These are phyloP conservation scores for Chaetothyriales sp. DNA, from an alignment of 2,329 filamentous ascomycete species.

Conservation along the genomic window DNA sequence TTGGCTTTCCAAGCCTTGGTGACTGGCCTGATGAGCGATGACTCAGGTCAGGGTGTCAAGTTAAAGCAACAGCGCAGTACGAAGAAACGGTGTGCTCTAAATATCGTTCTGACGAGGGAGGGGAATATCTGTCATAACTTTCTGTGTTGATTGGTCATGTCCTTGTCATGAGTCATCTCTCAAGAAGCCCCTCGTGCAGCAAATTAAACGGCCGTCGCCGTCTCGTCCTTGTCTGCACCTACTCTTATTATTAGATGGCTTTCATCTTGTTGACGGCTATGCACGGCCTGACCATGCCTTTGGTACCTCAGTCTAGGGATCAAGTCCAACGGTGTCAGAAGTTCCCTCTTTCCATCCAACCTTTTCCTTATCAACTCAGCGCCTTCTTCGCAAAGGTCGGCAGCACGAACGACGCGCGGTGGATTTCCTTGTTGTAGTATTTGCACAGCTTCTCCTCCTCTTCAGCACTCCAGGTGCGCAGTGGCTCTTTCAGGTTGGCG, in stretches of 20 bases:
- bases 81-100: not conserved
- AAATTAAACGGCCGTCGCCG: not conserved
- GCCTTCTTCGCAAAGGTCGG: slow-evolving; percentile 83
- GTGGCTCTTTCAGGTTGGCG: slow-evolving; percentile 68
- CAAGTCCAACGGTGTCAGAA: not conserved
- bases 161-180: not conserved
- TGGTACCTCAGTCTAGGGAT: not conserved
- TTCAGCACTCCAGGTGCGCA: slow-evolving; percentile 66
- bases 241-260: not conserved
- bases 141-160: not conserved
- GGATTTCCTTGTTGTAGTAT: slow-evolving; percentile 96
- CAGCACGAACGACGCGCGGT: slow-evolving; percentile 84
- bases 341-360: not conserved
- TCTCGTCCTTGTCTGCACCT: not conserved
- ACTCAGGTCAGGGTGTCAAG: not conserved
- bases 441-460: slow-evolving; percentile 86
- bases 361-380: slow-evolving; percentile 25
- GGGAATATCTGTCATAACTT: not conserved
- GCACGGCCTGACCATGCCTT: not conserved
- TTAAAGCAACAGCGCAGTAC: not conserved
- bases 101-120: too few species aligned
- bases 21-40: not conserved
- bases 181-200: not conserved
- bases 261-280: not conserved
- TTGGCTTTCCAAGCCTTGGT: not conserved